These are phyloP conservation scores for Capsicum pubescens DNA, from an alignment of 257 asterid species.

Conservation along the genomic window DNA sequence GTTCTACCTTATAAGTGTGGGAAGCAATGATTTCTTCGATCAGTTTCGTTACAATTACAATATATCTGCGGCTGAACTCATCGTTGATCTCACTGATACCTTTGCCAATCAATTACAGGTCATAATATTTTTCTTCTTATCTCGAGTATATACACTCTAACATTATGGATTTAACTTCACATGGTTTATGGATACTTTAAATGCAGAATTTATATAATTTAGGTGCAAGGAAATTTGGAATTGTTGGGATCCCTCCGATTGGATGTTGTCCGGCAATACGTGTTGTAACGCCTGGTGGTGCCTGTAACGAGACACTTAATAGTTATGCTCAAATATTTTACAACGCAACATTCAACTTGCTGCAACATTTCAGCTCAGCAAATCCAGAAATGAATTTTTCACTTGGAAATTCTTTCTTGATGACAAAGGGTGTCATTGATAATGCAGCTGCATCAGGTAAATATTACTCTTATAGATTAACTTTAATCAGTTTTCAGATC, in stretches of 20 bases:
- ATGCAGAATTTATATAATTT: slow-evolving; percentile 52
- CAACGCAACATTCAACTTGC: slow-evolving; percentile 36
- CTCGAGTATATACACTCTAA: neutral
- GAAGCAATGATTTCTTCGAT: slow-evolving; percentile 67
- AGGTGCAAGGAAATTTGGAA: slow-evolving; percentile 70
- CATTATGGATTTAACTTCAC: too few relatives aligned
- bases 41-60: slow-evolving; percentile 31
- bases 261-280: slow-evolving; percentile 57
- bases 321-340: slow-evolving; percentile 49
- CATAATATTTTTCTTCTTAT: neutral
- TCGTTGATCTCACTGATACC: slow-evolving; percentile 35
- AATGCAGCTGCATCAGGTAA: slow-evolving; percentile 39
- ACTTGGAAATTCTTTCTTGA: slow-evolving; percentile 52
- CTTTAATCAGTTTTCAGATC: neutral
- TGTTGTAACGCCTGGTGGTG: slow-evolving; percentile 31
- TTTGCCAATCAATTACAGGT: slow-evolving; percentile 47
- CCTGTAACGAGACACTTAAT: slow-evolving; percentile 44
- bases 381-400: slow-evolving; percentile 52
- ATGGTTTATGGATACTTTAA: neutral
- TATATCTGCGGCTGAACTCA: slow-evolving; percentile 34
- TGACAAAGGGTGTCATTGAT: slow-evolving; percentile 50
- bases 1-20: slow-evolving; percentile 54
- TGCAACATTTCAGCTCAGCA: slow-evolving; percentile 43
- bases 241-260: slow-evolving; percentile 50
- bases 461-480: neutral